Conservation (phyloP, 2,329 filamentous ascomycete species). For the Alternaria conjuncta region DNA sequence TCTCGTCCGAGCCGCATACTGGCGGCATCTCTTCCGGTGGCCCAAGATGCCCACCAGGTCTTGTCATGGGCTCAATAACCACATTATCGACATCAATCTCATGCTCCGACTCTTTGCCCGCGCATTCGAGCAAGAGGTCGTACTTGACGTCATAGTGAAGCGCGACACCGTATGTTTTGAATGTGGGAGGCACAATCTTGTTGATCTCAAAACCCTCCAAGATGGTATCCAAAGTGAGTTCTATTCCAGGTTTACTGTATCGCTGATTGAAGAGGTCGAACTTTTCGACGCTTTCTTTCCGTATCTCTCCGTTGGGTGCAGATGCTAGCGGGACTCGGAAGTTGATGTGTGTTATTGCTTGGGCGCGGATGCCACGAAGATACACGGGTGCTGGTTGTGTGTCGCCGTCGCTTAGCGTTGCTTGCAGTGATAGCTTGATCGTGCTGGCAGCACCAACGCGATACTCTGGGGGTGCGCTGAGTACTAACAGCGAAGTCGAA, state of each 20-base stretch:
- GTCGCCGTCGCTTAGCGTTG: constrained; percentile 5
- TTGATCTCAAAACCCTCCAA: constrained; percentile 22
- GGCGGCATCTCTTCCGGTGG: constrained; percentile 19
- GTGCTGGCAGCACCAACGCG: constrained; percentile 18
- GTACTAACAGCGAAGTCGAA: constrained; percentile 21
- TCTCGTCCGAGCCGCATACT: constrained; percentile 7
- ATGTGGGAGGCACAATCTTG: constrained; percentile 22
- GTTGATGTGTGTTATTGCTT: constrained; percentile 17
- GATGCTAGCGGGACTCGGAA: constrained; percentile 21
- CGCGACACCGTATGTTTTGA: constrained; percentile 26
- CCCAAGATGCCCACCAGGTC: constrained; percentile 23
- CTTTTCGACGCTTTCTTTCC: constrained; percentile 14
- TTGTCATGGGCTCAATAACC: constrained; percentile 22
- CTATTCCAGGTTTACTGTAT: constrained; percentile 25
- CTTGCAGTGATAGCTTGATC: constrained; percentile 22
- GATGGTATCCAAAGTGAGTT: constrained; percentile 10
- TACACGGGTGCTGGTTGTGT: constrained; percentile 16
- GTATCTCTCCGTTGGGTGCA: constrained; percentile 12
- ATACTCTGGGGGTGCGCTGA: constrained; percentile 16
- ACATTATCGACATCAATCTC: constrained; percentile 20
- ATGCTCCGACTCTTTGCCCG: constrained; percentile 26
- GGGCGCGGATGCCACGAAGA: constrained; percentile 29
- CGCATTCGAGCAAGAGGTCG: constrained; percentile 26
- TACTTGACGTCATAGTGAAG: constrained; percentile 24
- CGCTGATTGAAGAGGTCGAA: constrained; percentile 28